Conservation (phyloP, 1,139 yeast species). For the Candida gigantensis region DNA sequence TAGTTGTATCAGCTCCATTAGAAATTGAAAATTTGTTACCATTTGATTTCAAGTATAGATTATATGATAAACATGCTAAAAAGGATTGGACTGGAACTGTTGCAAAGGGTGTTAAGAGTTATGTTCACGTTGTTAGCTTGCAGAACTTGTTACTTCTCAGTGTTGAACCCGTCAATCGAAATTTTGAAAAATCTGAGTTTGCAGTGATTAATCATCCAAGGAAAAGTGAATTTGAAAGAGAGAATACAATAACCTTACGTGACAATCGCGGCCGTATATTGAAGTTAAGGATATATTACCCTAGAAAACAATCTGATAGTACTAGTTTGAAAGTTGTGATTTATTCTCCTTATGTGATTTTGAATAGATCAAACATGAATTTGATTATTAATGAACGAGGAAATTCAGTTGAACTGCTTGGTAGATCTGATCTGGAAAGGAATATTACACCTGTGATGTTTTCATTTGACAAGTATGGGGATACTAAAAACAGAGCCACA, state of each 20-base stretch:
- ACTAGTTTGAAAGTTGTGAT: slow-evolving; percentile 66
- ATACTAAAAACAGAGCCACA: slow-evolving; percentile 68
- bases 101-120: slow-evolving; percentile 63
- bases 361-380: slow-evolving; percentile 77
- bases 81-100: slow-evolving; percentile 69
- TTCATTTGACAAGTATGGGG: slow-evolving; percentile 67
- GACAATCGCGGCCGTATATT: slow-evolving; percentile 34
- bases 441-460: slow-evolving; percentile 69
- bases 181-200: slow-evolving; percentile 72
- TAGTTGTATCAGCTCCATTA: slow-evolving; percentile 82
- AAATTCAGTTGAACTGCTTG: slow-evolving; percentile 47
- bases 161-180: slow-evolving; percentile 67
- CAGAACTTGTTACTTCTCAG: slow-evolving; percentile 70
- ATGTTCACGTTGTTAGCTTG: slow-evolving; percentile 80
- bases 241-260: slow-evolving; percentile 46
- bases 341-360: slow-evolving; percentile 79
- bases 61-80: slow-evolving; percentile 76
- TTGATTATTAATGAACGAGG: slow-evolving; percentile 58
- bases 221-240: slow-evolving; percentile 57
- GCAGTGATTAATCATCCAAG: slow-evolving; percentile 71
- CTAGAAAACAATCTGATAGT: slow-evolving; percentile 39
- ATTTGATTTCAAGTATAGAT: slow-evolving; percentile 70
- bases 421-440: slow-evolving; percentile 24
- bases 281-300: slow-evolving; percentile 66
- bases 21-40: slow-evolving; percentile 86